These are phyloP conservation scores for Neocucurbitaria cava DNA, from an alignment of 2,329 filamentous ascomycete species.

Conservation along the genomic window DNA sequence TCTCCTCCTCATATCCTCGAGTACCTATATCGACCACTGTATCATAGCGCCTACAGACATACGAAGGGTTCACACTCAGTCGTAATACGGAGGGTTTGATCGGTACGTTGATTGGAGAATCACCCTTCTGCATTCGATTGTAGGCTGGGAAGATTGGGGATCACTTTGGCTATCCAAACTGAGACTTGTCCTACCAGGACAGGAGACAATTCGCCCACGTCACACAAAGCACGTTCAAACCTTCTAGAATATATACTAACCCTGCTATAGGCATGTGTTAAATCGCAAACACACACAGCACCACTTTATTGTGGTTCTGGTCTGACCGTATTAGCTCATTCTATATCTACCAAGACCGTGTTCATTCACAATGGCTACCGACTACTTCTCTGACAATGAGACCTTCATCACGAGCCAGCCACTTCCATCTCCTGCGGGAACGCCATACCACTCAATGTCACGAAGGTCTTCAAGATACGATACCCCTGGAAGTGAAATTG, in stretches of 20 bases:
- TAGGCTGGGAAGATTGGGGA: not conserved
- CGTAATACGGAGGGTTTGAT: not conserved
- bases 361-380: conserved; percentile 42
- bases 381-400: conserved; percentile 58
- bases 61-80: conserved; percentile 1
- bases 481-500: conserved; percentile 66
- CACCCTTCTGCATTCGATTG: not conserved
- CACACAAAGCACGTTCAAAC: not conserved
- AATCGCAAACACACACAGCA: conserved; percentile 17
- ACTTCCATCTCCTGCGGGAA: conserved; percentile 75
- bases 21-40: not conserved
- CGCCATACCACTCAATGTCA: conserved; percentile 71
- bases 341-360: not conserved
- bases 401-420: conserved; percentile 50
- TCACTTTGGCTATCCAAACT: not conserved
- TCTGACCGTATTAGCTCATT: not conserved
- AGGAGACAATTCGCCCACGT: not conserved
- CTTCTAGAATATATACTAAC: conserved; percentile 14
- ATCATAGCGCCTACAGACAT: not conserved
- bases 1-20: conserved; percentile 6
- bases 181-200: not conserved
- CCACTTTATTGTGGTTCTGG: conserved; percentile 42
- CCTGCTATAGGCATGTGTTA: conserved; percentile 38
- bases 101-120: conserved; percentile 12
- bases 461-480: conserved; percentile 69